Conservation (phyloP, 73 alveolate species). For the Paramecium caudatum region DNA sequence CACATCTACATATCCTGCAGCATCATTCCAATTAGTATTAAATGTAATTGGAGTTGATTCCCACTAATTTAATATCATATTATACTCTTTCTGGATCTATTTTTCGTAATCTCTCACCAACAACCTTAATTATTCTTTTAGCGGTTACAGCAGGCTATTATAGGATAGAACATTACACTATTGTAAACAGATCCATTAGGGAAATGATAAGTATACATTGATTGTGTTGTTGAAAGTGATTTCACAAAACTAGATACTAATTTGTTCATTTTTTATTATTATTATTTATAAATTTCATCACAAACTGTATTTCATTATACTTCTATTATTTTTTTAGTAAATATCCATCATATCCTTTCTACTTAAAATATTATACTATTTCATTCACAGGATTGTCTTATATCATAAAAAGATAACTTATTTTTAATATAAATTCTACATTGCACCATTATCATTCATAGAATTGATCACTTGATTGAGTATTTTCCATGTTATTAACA, state of each 20-base stretch:
- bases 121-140: conserved; percentile 87
- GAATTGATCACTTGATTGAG: neutral
- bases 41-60: conserved; percentile 91
- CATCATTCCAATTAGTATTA: conserved; percentile 90
- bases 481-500: conserved; percentile 64
- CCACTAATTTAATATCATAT: conserved; percentile 79
- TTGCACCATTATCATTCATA: conserved; percentile 51
- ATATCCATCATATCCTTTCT: neutral
- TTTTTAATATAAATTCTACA: neutral
- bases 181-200: conserved; percentile 27
- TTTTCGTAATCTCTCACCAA: conserved; percentile 89
- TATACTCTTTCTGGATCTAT: conserved; percentile 78
- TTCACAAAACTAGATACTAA: conserved; percentile 2
- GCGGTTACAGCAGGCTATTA: conserved; percentile 76
- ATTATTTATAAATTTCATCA: conserved; percentile 46
- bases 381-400: conserved; percentile 54
- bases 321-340: neutral
- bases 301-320: conserved; percentile 42
- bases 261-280: neutral
- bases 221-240: neutral
- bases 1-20: conserved; percentile 83
- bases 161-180: neutral
- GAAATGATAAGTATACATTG: neutral
- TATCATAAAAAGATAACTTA: conserved; percentile 36
- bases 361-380: neutral